phyloP scores from a whole-genome alignment of 345 rosid species.

The Hibiscus tridactylites region DNA sequence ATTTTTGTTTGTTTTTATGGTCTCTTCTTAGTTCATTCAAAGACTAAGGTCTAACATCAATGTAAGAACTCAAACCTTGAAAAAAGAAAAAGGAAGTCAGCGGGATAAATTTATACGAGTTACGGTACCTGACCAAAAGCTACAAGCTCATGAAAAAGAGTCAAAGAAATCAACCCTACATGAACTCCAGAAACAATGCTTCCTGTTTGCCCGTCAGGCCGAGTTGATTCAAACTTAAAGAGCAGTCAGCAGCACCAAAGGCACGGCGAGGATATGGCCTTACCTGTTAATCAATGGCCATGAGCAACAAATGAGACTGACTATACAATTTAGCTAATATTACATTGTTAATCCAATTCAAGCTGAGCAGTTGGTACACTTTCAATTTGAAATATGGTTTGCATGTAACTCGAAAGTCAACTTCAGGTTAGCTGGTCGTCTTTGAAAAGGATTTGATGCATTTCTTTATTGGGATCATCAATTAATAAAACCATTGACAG shows the following conservation, averaged over 20 bases:
- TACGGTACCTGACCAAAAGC: not conserved
- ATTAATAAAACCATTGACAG: not conserved
- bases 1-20: not conserved
- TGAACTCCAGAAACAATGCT: constrained; percentile 65
- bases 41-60: too few relatives aligned
- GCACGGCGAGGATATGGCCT: constrained; percentile 67
- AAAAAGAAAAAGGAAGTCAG: not conserved
- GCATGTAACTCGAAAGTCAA: not conserved
- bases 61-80: not conserved
- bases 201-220: constrained; percentile 78
- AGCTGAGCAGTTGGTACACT: not conserved
- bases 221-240: constrained; percentile 48
- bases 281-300: constrained; percentile 41
- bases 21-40: not conserved
- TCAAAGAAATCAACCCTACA: constrained; percentile 19
- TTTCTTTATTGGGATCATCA: not conserved
- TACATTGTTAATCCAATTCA: not conserved
- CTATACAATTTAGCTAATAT: too few relatives aligned
- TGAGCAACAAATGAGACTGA: not conserved
- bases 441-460: not conserved
- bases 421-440: not conserved
- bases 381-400: not conserved
- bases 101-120: too few relatives aligned
- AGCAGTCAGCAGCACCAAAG: constrained; percentile 37
- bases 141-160: not conserved